Evolutionary conservation across 495 filamentous ascomycete species (phyloP).

Genomic region (Mycothermus thermophilus): DNA sequence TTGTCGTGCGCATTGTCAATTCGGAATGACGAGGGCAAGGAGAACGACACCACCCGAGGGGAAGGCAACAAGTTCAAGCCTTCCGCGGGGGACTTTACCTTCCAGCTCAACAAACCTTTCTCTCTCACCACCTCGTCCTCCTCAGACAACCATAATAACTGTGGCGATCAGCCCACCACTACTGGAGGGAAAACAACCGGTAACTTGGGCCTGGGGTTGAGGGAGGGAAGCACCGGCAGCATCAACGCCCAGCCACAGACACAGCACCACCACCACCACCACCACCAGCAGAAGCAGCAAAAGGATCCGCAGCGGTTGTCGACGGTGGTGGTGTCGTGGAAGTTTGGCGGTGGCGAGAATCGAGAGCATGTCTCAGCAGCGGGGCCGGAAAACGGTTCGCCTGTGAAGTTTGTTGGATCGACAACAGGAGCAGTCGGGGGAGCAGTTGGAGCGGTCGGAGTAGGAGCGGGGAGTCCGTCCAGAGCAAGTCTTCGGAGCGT

Average conservation of each 20-base stretch:
- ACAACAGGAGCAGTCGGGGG: too few relatives aligned
- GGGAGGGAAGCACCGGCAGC: slow-evolving; percentile 2
- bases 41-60: background rate
- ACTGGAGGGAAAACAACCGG: background rate
- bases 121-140: too few relatives aligned
- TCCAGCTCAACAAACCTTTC: slow-evolving; percentile 3
- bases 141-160: too few relatives aligned
- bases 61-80: slow-evolving; percentile 1
- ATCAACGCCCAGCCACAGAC: slow-evolving; percentile 1
- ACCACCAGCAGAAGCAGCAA: background rate
- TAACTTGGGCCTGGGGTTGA: slow-evolving; percentile 1
- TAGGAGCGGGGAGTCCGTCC: background rate
- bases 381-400: background rate
- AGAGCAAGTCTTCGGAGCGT: slow-evolving; percentile 6
- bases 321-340: slow-evolving; percentile 1
- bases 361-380: too few relatives aligned
- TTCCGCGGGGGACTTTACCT: slow-evolving; percentile 4
- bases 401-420: background rate
- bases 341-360: background rate
- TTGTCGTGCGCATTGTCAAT: background rate
- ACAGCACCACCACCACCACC: too few relatives aligned
- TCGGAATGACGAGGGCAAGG: slow-evolving; percentile 4
- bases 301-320: background rate
- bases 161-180: too few relatives aligned
- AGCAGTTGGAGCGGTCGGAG: too few relatives aligned